Base-by-base conservation (phyloP, 495 filamentous ascomycete species). In the Penicillium fimorum region DNA sequence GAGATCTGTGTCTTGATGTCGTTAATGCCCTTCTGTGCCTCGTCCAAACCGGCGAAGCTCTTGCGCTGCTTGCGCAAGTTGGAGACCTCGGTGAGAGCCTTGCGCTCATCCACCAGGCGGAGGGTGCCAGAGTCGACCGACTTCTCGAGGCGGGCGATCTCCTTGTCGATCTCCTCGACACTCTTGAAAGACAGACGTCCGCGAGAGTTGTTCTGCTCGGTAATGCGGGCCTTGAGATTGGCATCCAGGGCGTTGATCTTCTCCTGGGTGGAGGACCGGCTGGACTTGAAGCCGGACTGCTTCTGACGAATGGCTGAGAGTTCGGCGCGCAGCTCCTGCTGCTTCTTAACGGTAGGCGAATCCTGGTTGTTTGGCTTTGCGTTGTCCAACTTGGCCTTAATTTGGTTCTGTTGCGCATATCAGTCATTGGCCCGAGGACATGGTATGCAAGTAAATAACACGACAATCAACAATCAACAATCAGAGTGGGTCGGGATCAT, bases 51-150 rank as follows among this genome's bases (percentile, higher is more conserved):
- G 45, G 84, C 84, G 64, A 97, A 96, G 71, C 82, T 86, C 84
- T 96, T 97, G 72, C 88, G 87, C 70, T 88, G 85, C 79, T 92
- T 96, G 68, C 88, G 85, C 58, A 97, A 76, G 70, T 73, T 88
- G 45, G 87, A 87, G 53, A 95, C 84, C 60, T 96, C 91, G 18
- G 81, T 71, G 1, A 97, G 78, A 5, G 91, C 89, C 81, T 96
- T 97, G 81, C 90, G 93, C 83, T 97, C 95, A 57, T 97, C 94
- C 4, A 97, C 95, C 53, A 99, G 71, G 65, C 90, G 94, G 86
- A 97, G 88, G 59, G 80, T 88, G 44, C 92, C 91, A 47, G 84
- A 81, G 70, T 94, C 88, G 55, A 97, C 91, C 54, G 90, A 81
- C 72, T 85, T 85, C 53, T 96, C 90, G 45, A 96, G 84, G 15